phyloP scores from a whole-genome alignment of 116 monocot species.

The Posidonia oceanica region DNA sequence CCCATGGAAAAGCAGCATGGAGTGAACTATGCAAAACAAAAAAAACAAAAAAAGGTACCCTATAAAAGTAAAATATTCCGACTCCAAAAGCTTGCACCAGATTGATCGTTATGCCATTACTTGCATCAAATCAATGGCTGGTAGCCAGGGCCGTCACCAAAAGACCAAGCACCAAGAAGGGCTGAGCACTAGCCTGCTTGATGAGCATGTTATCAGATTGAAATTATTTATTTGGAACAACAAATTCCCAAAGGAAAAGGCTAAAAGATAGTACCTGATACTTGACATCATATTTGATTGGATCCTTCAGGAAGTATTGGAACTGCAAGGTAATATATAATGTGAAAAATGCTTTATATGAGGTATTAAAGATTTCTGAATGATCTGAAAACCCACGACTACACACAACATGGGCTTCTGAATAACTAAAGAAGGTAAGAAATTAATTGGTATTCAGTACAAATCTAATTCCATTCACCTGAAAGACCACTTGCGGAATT shows the following conservation, averaged over 20 bases:
- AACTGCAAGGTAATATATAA: constrained; percentile 38
- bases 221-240: not conserved
- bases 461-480: constrained; percentile 30
- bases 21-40: no score
- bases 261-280: constrained; percentile 52
- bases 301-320: constrained; percentile 80
- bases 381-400: not conserved
- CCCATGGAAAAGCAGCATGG: no score
- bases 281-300: constrained; percentile 84
- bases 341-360: no score
- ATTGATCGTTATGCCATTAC: no score
- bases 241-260: not conserved
- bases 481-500: constrained; percentile 71
- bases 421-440: not conserved
- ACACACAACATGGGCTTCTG: not conserved
- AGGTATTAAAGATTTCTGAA: not conserved
- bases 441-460: not conserved
- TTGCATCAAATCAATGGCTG: constrained; percentile 41
- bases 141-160: constrained; percentile 86
- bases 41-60: no score
- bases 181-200: constrained; percentile 87
- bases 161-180: constrained; percentile 79
- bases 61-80: no score
- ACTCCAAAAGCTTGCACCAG: no score
- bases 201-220: not conserved